Evolutionary conservation across 108 stramenopile genomes (phyloP).

Genomic region (Bacterosira constricta): DNA sequence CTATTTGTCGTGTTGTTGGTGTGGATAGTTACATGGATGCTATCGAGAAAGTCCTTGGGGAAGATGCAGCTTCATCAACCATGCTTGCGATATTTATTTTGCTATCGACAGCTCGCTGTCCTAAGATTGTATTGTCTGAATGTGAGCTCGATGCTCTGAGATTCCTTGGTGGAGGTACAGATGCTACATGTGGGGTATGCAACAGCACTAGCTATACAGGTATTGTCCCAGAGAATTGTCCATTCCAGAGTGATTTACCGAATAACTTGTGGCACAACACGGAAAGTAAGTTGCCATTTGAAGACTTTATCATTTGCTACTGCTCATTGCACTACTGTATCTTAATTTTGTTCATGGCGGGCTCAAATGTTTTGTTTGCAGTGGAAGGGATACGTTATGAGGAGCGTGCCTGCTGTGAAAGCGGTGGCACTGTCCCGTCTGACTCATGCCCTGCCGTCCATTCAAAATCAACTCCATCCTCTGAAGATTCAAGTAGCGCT

Average conservation of each 20-base stretch:
- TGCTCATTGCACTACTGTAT: not conserved
- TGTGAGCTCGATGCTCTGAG: slow-evolving; percentile 31
- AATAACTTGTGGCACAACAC: slow-evolving; percentile 33
- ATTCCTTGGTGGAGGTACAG: slow-evolving; percentile 22
- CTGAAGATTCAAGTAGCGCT: no score
- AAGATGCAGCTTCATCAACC: slow-evolving; percentile 9
- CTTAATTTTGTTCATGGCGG: not conserved
- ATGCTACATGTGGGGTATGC: slow-evolving; percentile 29
- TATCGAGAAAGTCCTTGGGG: slow-evolving; percentile 28
- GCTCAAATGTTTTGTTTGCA: not conserved
- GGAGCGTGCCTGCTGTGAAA: not conserved
- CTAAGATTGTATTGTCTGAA: slow-evolving; percentile 17
- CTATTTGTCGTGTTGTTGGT: slow-evolving; percentile 31
- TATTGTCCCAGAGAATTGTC: slow-evolving; percentile 22
- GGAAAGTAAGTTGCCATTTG: slow-evolving; percentile 15
- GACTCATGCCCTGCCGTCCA: no score
- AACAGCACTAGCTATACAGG: slow-evolving; percentile 11
- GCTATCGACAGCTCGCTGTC: slow-evolving; percentile 36
- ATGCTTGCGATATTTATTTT: slow-evolving; percentile 27
- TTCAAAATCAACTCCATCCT: no score
- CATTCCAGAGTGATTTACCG: slow-evolving; percentile 18
- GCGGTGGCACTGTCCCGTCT: no score
- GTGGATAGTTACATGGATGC: slow-evolving; percentile 23
- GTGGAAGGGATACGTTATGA: not conserved
- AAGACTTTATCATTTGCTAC: no score